phyloP scores from a whole-genome alignment of 2,329 filamentous ascomycete species.

The Monosporascus sp. region DNA sequence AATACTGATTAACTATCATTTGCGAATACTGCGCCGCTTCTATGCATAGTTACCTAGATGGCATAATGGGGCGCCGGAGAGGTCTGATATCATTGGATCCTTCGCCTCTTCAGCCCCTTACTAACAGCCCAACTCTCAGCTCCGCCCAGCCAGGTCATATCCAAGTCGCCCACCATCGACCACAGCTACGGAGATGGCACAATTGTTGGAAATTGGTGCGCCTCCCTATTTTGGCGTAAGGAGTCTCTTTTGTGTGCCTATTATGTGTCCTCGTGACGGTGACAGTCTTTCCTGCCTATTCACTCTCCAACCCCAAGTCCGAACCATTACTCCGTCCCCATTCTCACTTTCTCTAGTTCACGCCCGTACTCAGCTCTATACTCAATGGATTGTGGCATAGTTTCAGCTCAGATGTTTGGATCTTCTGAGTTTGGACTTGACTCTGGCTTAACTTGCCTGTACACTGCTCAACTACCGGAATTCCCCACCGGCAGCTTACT shows the following conservation, averaged over 20 bases:
- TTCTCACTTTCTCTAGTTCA: neutral
- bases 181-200: neutral
- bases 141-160: neutral
- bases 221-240: neutral
- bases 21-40: too few species aligned
- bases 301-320: neutral
- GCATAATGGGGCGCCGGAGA: too few species aligned
- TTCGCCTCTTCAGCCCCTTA: neutral
- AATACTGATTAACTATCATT: too few species aligned
- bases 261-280: neutral
- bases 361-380: neutral
- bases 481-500: neutral
- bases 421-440: neutral
- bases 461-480: neutral
- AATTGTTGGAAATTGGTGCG: neutral
- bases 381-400: neutral
- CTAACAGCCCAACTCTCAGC: neutral
- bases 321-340: neutral
- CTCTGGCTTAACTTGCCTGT: neutral
- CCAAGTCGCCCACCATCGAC: neutral
- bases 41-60: too few species aligned
- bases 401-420: neutral
- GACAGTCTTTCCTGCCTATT: neutral
- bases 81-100: neutral
- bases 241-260: neutral